Evolutionary conservation across 192 early-diverging fungal genomes (phyloP).

Genomic region (Coemansia sp.): DNA sequence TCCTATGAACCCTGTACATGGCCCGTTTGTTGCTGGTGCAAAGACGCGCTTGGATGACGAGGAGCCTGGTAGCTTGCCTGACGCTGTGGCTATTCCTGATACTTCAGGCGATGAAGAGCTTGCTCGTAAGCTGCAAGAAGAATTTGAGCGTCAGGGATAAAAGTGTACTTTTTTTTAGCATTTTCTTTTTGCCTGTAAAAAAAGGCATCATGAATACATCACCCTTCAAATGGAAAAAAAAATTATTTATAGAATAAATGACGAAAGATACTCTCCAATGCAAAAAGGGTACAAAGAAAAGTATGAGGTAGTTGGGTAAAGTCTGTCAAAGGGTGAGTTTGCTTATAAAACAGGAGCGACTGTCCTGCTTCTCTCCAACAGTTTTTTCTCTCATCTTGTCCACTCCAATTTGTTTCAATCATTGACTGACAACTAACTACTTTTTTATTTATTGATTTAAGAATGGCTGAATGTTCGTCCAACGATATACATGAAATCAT

Average conservation of each 20-base stretch:
- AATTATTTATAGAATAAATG: too few relatives aligned
- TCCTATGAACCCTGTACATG: not conserved
- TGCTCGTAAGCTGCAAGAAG: slow-evolving; percentile 44
- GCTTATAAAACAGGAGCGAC: too few relatives aligned
- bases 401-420: not conserved
- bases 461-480: not conserved
- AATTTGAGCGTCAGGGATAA: slow-evolving; percentile 35
- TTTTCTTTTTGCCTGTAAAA: not conserved
- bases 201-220: not conserved
- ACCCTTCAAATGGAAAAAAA: too few relatives aligned
- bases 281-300: too few relatives aligned
- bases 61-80: not conserved
- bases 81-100: slow-evolving; percentile 20
- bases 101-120: slow-evolving; percentile 46
- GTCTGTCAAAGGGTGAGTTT: too few relatives aligned
- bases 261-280: too few relatives aligned
- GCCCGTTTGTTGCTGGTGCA: not conserved
- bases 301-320: too few relatives aligned
- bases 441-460: not conserved
- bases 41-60: not conserved
- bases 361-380: too few relatives aligned
- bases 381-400: not conserved
- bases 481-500: not conserved
- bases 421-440: not conserved
- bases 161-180: too few relatives aligned